Evolutionary conservation across 2,329 filamentous ascomycete species (phyloP), one percentile per base, ranked within the genome.

Genomic region (Colletotrichum truncatum): DNA sequence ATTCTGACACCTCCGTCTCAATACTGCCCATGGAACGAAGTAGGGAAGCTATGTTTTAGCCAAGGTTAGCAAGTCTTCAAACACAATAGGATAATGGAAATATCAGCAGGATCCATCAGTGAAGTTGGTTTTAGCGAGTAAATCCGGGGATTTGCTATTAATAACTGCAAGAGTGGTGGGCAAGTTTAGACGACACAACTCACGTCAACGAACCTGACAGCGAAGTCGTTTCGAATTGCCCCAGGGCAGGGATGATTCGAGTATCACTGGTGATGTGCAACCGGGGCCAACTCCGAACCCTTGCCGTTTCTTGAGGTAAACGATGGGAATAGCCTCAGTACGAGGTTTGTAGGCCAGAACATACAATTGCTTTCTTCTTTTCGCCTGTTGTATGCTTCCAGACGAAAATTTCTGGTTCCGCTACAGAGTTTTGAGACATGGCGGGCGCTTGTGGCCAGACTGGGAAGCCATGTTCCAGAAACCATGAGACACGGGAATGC

Each of bases 1-100:
- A 10, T 18, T 49, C 41, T 36, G 41, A 43, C 52, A 63, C 32
- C 34, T 34, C n/a, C 30, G 52, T 63, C 52, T 63, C 41, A 16
- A 32, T 39, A 6, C 8, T 3, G 25, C 16, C 21, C 12, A 18
- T 11, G 10, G 16, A 3, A 14, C 5, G 25, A 14, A 14, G 16
- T 14, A n/a, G 12, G 46, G 41, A 57, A 32, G 34, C 52, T 43
- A 51, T 28, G 59, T 63, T 63, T 56, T n/a, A 38, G 59, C 59
- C 53, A 57, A 63, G 41, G 43, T 41, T 51, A 63, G 41, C 18
- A 30, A 6, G n/a, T 23, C 3, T 8, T 12, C 25, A 41, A 38
- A 21, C 43, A 28, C 18, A 10, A 49, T 28, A 30, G 39, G 41
- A 39, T 36, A 51, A 39, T 23, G 16, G 28, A 39, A 39, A 41